Evolutionary conservation across 139 green algal species (phyloP), one percentile per base, ranked within the genome.

Genomic region (Chlamydomonas sp.): DNA sequence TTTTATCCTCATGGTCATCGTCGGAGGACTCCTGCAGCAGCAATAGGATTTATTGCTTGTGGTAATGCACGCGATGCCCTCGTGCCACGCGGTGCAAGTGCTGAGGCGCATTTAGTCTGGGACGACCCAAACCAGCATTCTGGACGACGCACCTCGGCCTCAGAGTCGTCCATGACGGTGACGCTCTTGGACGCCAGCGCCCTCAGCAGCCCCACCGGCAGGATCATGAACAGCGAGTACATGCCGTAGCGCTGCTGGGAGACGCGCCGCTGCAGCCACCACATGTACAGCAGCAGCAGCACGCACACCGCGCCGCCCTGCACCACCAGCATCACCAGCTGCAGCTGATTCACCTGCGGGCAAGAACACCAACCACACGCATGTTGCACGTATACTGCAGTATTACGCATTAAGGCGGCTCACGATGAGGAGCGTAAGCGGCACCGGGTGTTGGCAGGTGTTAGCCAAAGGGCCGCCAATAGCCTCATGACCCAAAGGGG

Each of bases 221-320:
- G 72, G 62, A 74, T 14, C 83, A 88, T 82, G 73, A 88, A 88
- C 16, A 88, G 31, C 15, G 73, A 75, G 74, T 88, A 88, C 3
- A 88, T 71, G 57, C 63, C 20, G 73, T 88, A 88, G 31, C 83
- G 83, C 74, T 88, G 83, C 83, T 82, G 73, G 73, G 83, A 82
- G 15, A 88, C 83, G 5, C 83, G 73, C 0, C 83, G 83, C 73
- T 88, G 83, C 49, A 88, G 83, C 83, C 83, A 88, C 83, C 83
- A 31, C 64, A 88, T 88, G 72, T 88, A 88, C 31, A 76, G 2
- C 4, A 88, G 49, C 73, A 88, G 83, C 62, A 88, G 31, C 16
- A 66, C 9, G 63, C 73, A 81, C 16, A 88, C 58, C 2, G 82
- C 73, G 18, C 83, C 76, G 63, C 83, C 83, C 74, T 88, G 73